A percentile compares a stretch with the other conserved stretches of the same genome.
These are phyloP conservation scores for Leccinum barrowsii DNA, from an alignment of 768 basidiomycete genomes.

Conservation along the genomic window DNA sequence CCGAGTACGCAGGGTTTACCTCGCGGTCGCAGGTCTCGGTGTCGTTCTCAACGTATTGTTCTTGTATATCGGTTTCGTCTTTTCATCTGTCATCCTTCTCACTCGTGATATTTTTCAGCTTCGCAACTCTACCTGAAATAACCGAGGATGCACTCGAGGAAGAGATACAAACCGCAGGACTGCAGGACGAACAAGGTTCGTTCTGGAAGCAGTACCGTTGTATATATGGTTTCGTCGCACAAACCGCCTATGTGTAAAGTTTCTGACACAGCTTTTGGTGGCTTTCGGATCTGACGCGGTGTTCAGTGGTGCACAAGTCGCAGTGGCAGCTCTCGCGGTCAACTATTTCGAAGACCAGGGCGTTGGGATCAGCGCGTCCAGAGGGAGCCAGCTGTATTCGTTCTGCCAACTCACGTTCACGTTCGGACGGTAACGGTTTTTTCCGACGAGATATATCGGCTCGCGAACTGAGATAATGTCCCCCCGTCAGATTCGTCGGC, in stretches of 20 bases:
- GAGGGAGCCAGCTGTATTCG: constrained; percentile 64
- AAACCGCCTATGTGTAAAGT: constrained; percentile 61
- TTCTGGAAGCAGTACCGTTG: constrained; percentile 71
- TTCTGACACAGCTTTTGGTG: neutral
- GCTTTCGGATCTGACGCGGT: neutral
- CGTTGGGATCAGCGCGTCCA: constrained; percentile 46
- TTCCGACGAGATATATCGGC: neutral
- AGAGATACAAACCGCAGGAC: constrained; percentile 43
- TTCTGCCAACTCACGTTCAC: constrained; percentile 71
- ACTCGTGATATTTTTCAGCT: constrained; percentile 36
- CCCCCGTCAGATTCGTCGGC: constrained; percentile 49
- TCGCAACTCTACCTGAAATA: constrained; percentile 65
- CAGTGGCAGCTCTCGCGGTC: constrained; percentile 62
- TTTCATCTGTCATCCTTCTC: neutral
- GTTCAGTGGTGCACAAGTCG: constrained; percentile 60
- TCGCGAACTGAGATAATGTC: neutral
- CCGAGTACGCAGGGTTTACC: constrained; percentile 48
- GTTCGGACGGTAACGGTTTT: constrained; percentile 46
- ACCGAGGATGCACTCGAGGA: constrained; percentile 60
- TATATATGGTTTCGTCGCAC: constrained; percentile 69
- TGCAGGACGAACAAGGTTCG: constrained; percentile 43
- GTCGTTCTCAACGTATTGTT: constrained; percentile 60
- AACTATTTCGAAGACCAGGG: constrained; percentile 68
- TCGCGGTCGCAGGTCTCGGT: constrained; percentile 63
- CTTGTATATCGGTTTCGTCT: constrained; percentile 39